phyloP scores from a whole-genome alignment of 495 filamentous ascomycete genomes.

The Penicillium pulvis region DNA sequence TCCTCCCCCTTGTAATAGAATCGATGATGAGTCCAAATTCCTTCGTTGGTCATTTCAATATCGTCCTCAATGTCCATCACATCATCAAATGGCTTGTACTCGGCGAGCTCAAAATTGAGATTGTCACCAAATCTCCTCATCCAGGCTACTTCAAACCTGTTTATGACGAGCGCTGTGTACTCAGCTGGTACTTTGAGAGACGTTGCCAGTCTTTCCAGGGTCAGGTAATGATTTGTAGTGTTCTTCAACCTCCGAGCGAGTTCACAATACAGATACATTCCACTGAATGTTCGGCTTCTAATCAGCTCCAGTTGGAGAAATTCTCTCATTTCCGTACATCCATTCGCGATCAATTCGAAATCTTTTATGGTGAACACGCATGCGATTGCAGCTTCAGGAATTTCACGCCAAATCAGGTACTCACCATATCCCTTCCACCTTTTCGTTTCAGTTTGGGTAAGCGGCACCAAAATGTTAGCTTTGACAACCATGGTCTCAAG shows the following conservation, averaged over 20 bases:
- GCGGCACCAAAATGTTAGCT: constrained; percentile 22
- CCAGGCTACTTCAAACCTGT: neutral
- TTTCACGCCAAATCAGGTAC: constrained; percentile 36
- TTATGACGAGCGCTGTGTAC: neutral
- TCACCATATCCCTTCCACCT: constrained; percentile 35
- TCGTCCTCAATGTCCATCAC: neutral
- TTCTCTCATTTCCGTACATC: constrained; percentile 19
- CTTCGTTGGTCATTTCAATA: neutral
- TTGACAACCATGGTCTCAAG: constrained; percentile 27
- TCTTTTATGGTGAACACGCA: constrained; percentile 25
- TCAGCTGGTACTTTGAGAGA: neutral
- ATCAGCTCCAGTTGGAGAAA: constrained; percentile 31
- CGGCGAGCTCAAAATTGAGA: neutral
- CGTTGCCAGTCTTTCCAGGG: constrained; percentile 2
- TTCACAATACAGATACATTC: neutral
- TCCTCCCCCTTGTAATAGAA: neutral
- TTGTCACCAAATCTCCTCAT: neutral
- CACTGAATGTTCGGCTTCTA: neutral
- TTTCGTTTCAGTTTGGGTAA: constrained; percentile 19
- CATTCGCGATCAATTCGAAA: constrained; percentile 20
- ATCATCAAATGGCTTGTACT: neutral
- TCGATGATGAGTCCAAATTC: neutral
- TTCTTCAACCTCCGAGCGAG: neutral
- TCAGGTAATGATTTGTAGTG: neutral
- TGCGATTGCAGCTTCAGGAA: constrained; percentile 29